phyloP scores from a whole-genome alignment of 2,329 filamentous ascomycete genomes.

The Sporothrix protearum region DNA sequence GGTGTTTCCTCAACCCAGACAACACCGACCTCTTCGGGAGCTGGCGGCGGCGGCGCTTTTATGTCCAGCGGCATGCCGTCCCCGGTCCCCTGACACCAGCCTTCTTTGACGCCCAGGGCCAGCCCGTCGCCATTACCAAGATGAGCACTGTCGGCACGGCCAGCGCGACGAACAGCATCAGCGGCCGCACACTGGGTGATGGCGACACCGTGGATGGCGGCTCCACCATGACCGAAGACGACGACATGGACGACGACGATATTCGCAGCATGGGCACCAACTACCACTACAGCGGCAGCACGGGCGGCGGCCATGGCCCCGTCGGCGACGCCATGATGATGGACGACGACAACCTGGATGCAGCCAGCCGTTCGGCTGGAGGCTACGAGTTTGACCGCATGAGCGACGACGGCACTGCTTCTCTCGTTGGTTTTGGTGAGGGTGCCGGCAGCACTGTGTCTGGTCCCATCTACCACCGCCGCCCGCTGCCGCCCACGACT shows the following conservation, averaged over 20 bases:
- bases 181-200: conserved; percentile 34
- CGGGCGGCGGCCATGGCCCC: conserved; percentile 25
- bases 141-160: conserved; percentile 90
- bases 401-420: conserved; percentile 79
- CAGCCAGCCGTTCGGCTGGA: conserved; percentile 46
- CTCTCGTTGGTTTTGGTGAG: conserved; percentile 87
- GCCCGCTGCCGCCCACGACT: conserved; percentile 39
- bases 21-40: conserved; percentile 46
- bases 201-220: conserved; percentile 46
- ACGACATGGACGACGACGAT: conserved; percentile 54
- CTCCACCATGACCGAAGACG: conserved; percentile 47
- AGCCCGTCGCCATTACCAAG: conserved; percentile 64
- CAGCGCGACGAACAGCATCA: conserved; percentile 71
- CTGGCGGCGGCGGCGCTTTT: conserved; percentile 31
- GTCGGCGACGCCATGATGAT: conserved; percentile 37
- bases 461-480: conserved; percentile 66
- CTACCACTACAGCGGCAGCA: conserved; percentile 47
- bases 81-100: conserved; percentile 52
- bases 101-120: conserved; percentile 77
- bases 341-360: conserved; percentile 54
- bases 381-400: conserved; percentile 64
- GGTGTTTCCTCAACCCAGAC: conserved; percentile 41
- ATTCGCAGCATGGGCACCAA: conserved; percentile 67
- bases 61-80: conserved; percentile 20
- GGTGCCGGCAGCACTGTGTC: conserved; percentile 82